Base-by-base conservation (phyloP, 345 rosid genomes). In the Nasturtium officinale region DNA sequence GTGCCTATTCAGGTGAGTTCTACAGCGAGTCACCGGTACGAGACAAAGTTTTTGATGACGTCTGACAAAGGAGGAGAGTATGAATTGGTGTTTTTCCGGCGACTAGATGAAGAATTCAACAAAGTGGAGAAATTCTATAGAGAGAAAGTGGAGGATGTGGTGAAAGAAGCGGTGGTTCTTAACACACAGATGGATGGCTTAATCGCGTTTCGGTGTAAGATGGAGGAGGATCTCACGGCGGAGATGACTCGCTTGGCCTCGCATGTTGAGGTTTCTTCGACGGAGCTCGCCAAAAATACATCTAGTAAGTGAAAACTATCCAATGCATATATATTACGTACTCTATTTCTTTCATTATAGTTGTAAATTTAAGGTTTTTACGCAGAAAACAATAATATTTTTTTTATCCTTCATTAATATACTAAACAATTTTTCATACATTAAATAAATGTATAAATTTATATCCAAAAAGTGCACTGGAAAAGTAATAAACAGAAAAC, bases 71-170 rank as follows among this genome's bases (percentile, higher is more conserved):
- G 92, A 10, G 89, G 89, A 47, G 89, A 86, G 40, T 80, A 79
- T 25, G 91, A 89, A 65, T 43, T 82, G 9, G 85, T 83, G 54
- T 85, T 73, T 56, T 87, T 89, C 48, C 75, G 89, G 38, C 72
- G 89, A 63, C 80, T 89, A 1, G 95, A 89, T 9, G 91, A 85
- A 0, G 87, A 87, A 72, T 82, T 89, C 68, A 87, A 86, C 55
- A 85, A 83, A 37, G 90, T 86, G 45, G 80, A 80, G 7, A 83
- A 68, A 55, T 87, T 89, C 58, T 84, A 73, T 15, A 78, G 21
- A 64, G 54, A 28, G 2, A 89, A 87, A 73, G 89, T 77, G 61
- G 83, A 81, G 5, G 90, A 87, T 33, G 87, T 84, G 18, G n/a
- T 83, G 82, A 71, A 79, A 33, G 92, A 87, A 58, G 96, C 89